These are phyloP conservation scores for Blumeriella jaapii DNA, from an alignment of 2,329 filamentous ascomycete species.

Conservation along the genomic window DNA sequence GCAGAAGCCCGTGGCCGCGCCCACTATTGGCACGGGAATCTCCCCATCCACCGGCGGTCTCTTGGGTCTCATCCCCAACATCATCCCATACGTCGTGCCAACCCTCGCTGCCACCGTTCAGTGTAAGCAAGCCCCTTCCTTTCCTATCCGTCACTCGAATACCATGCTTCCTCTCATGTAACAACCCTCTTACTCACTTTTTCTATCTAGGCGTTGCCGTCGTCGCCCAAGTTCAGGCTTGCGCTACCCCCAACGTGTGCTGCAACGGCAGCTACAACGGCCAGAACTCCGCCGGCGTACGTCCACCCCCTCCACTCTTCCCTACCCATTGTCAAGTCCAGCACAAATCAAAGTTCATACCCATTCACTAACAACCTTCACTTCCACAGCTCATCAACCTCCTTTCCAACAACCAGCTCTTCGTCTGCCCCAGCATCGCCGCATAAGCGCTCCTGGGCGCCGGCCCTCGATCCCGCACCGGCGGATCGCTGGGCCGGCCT, in stretches of 20 bases:
- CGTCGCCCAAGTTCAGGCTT: constrained; percentile 1
- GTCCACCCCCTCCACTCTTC: too few species aligned
- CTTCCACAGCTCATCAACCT: constrained; percentile 5
- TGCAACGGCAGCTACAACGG: constrained; percentile 3
- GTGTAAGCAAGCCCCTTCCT: too few species aligned
- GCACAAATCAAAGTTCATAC: too few species aligned
- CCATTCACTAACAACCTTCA: not conserved
- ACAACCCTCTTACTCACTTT: not conserved
- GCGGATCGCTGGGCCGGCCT: too few species aligned
- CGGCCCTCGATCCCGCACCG: not conserved
- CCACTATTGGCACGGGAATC: constrained; percentile 1
- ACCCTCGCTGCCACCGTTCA: constrained; percentile 4
- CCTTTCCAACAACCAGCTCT: constrained; percentile 6
- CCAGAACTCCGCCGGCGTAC: too few species aligned
- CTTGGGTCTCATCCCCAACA: constrained; percentile 2
- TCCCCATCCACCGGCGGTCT: constrained; percentile 2
- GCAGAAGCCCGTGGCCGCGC: constrained; percentile 1
- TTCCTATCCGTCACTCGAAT: too few species aligned
- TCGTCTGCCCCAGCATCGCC: constrained; percentile 7
- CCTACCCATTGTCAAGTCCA: too few species aligned
- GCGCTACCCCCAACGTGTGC: constrained; percentile 2
- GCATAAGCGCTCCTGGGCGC: not conserved
- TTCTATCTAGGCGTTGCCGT: constrained; percentile 2
- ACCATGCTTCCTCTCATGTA: not conserved
- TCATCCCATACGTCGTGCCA: constrained; percentile 2